Evolutionary conservation across 345 rosid species (phyloP), one percentile per base, ranked within the genome.

Genomic region (Ceriops tagal): DNA sequence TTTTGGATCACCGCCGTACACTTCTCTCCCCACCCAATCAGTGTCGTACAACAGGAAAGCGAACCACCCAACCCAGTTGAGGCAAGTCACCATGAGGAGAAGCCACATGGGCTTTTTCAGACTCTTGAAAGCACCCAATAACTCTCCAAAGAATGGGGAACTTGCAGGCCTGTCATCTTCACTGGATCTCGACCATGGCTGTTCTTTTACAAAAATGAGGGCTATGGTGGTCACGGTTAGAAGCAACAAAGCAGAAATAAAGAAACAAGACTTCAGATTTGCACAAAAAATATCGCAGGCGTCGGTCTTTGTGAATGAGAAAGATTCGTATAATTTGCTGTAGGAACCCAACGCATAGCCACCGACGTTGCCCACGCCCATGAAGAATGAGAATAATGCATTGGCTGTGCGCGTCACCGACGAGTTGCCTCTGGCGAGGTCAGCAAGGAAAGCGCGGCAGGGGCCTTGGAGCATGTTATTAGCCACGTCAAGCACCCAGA

Each of bases 1-100:
- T 11, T 62, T 24, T 24, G 24, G 0, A 24, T 24, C 24, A 24
- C 98, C 97, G 1, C 98, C 98, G 85, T 83, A 93, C 59, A 93
- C 91, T 70, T 93, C 93, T 28, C 90, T 78, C 30, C 97, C 98
- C 87, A 89, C 83, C 98, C 96, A 93, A 24, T 93, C 97, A 3
- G 98, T 93, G 77, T 90, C 90, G 75, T 79, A 91, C 61, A 91
- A 72, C 53, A 89, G 69, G 80, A 93, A 93, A 15, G 97, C 95
- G 69, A 91, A 91, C 97, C 97, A 91, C 0, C 88, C 24, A 18
- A 87, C 56, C 98, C 98, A 93, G 77, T 93, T 93, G 1, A 93
- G 77, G 31, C 86, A 81, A 18, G 96, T 93, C 27, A 91, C 97
- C 24, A 84, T 32, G 3, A 88, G 83, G 15, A 93, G 78, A 61